phyloP scores from a whole-genome alignment of 1,284 basidiomycete species.

The Apiotrichum brassicae region DNA sequence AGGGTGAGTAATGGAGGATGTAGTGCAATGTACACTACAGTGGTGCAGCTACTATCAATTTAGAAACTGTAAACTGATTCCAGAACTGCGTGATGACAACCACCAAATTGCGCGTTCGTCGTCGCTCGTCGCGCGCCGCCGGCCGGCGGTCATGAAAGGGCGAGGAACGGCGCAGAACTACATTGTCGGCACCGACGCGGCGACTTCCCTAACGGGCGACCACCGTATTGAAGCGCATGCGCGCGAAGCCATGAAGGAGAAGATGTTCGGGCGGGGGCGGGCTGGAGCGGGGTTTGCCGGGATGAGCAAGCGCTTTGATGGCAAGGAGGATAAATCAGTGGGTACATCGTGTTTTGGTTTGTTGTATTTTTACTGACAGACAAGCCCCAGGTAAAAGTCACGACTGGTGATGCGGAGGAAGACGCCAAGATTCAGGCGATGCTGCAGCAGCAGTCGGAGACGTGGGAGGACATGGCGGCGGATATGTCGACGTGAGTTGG shows the following conservation, averaged over 20 bases:
- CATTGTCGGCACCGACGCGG: constrained; percentile 54
- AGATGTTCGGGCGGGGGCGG: constrained; percentile 26
- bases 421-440: constrained; percentile 45
- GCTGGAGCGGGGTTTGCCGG: constrained; percentile 34
- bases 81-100: constrained; percentile 90
- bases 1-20: constrained; percentile 54
- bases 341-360: background rate
- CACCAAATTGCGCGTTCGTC: constrained; percentile 88
- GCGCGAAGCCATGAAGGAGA: constrained; percentile 39
- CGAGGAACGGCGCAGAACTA: constrained; percentile 88
- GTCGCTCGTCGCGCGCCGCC: constrained; percentile 83
- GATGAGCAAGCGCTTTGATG: constrained; percentile 87
- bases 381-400: constrained; percentile 25
- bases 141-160: constrained; percentile 72
- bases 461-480: constrained; percentile 45
- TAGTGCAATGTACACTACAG: background rate
- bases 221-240: constrained; percentile 45
- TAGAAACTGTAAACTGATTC: too few species aligned
- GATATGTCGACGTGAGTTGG: constrained; percentile 42
- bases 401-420: constrained; percentile 44
- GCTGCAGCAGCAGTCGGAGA: constrained; percentile 40
- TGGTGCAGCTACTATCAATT: too few species aligned
- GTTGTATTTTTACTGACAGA: too few species aligned
- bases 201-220: constrained; percentile 36
- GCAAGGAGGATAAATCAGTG: constrained; percentile 55